These are phyloP conservation scores for Thuja plicata DNA, from an alignment of 83 land plant species.

Conservation along the genomic window DNA sequence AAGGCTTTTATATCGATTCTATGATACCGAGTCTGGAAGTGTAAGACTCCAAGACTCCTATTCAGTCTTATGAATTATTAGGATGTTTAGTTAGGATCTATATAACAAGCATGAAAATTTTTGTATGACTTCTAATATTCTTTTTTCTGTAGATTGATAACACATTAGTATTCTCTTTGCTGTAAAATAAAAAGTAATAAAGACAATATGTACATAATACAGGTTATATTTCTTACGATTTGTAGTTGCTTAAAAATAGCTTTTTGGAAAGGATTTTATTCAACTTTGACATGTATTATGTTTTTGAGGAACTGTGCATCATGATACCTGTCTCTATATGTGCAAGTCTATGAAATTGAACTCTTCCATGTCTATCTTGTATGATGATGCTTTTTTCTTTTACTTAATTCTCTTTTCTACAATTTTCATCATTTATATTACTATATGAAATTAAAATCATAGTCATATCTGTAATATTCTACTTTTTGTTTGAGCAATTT, in stretches of 20 bases:
- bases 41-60: slow-evolving; percentile 42
- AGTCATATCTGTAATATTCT: neutral
- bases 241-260: neutral
- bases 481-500: too few species aligned
- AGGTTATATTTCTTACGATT: neutral
- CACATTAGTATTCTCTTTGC: neutral
- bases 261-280: neutral
- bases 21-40: slow-evolving; percentile 76
- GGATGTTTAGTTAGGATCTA: neutral
- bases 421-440: neutral
- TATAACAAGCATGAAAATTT: neutral
- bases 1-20: slow-evolving; percentile 88
- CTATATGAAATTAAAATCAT: neutral
- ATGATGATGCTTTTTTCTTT: neutral
- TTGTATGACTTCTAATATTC: neutral
- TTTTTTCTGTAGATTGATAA: neutral
- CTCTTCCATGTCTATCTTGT: neutral
- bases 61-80: neutral
- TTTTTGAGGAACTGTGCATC: neutral
- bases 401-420: neutral
- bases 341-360: neutral
- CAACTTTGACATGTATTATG: neutral
- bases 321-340: neutral
- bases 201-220: neutral
- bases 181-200: neutral